Conservation (phyloP, 73 alveolate species). For the Paramecium caudatum region DNA sequence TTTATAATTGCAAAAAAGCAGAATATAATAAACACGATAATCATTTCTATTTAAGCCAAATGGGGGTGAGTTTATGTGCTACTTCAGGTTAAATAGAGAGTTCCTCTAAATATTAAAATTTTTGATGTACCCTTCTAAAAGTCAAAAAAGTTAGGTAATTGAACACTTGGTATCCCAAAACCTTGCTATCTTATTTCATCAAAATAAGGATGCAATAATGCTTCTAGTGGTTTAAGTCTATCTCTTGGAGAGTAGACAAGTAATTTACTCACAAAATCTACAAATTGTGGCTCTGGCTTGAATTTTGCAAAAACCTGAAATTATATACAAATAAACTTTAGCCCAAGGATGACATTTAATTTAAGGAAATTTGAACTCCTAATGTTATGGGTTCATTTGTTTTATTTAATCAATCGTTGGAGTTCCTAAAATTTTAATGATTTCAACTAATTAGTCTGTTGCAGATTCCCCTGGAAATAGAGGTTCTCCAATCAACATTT, state of each 20-base stretch:
- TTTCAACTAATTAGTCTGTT: constrained; percentile 93
- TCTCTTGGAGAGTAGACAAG: constrained; percentile 87
- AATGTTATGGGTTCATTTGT: constrained; percentile 93
- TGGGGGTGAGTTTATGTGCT: constrained; percentile 4
- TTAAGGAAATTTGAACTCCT: constrained; percentile 89
- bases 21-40: not conserved
- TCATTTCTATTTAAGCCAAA: constrained; percentile 29
- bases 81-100: constrained; percentile 32
- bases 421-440: constrained; percentile 94
- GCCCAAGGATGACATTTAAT: constrained; percentile 84
- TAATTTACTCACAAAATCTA: constrained; percentile 85
- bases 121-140: constrained; percentile 55
- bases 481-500: constrained; percentile 89
- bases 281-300: constrained; percentile 50
- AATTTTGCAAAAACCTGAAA: constrained; percentile 47
- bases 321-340: constrained; percentile 72
- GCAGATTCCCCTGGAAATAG: constrained; percentile 93
- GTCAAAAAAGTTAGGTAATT: constrained; percentile 60
- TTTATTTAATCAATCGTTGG: constrained; percentile 92
- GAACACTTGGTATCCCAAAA: not conserved
- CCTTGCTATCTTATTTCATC: constrained; percentile 85
- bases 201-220: constrained; percentile 91
- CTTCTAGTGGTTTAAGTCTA: constrained; percentile 89
- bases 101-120: constrained; percentile 80
- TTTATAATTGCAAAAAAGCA: not conserved